phyloP scores from a whole-genome alignment of 2,329 filamentous ascomycete genomes.

The Diplocarpon mali region DNA sequence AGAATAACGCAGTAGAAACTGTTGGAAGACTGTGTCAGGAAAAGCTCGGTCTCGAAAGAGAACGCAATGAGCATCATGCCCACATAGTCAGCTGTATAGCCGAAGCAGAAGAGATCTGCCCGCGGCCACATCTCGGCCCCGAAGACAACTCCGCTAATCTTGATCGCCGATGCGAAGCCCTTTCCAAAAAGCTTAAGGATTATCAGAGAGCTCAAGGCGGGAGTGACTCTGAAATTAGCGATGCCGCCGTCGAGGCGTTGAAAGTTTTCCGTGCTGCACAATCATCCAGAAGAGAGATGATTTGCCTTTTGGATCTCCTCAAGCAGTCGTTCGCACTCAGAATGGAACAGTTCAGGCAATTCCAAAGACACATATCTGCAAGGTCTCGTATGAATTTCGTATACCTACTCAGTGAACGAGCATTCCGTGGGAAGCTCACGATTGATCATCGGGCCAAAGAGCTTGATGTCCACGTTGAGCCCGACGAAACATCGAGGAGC shows the following conservation, averaged over 20 bases:
- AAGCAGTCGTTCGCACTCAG: conserved; percentile 56
- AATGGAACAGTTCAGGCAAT: conserved; percentile 64
- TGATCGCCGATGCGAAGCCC: conserved; percentile 43
- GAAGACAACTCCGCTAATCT: conserved; percentile 48
- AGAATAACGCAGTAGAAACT: conserved; percentile 47
- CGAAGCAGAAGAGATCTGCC: conserved; percentile 42
- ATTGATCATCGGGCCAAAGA: conserved; percentile 66
- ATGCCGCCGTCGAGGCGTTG: conserved; percentile 32
- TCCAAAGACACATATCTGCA: conserved; percentile 77
- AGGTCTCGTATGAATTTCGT: conserved; percentile 77
- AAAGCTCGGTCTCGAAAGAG: conserved; percentile 35
- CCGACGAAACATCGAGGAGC: conserved; percentile 56
- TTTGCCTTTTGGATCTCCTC: conserved; percentile 32
- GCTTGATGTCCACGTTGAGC: conserved; percentile 68
- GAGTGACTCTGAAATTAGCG: conserved; percentile 51
- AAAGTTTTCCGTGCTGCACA: conserved; percentile 32
- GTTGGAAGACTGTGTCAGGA: conserved; percentile 38
- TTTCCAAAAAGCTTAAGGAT: conserved; percentile 47
- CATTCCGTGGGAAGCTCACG: conserved; percentile 71
- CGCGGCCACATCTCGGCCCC: conserved; percentile 50
- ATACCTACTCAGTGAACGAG: conserved; percentile 79
- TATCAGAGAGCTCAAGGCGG: conserved; percentile 49
- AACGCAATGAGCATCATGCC: conserved; percentile 35
- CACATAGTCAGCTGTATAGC: conserved; percentile 42
- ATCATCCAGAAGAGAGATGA: conserved; percentile 35